Evolutionary conservation across 192 early-diverging fungal genomes (phyloP), one percentile per base, ranked within the genome.

Genomic region (Dimargaris verticillata): DNA sequence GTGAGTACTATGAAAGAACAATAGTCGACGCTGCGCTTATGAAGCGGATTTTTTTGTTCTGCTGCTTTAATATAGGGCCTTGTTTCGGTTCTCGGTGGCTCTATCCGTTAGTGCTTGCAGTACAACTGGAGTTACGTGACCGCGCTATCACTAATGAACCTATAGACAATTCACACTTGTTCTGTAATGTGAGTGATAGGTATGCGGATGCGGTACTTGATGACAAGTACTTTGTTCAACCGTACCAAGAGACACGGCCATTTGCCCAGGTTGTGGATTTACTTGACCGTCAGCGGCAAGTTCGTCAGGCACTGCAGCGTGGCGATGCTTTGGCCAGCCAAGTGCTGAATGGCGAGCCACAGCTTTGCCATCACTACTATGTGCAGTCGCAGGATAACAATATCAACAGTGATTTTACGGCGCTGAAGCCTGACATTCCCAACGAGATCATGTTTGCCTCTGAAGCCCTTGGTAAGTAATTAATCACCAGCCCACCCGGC

Each of bases 331-430:
- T 10, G 25, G 24, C 64, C 58, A 13, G 51, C n/a, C 12, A 5
- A 10, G 22, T 5, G 22, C 47, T 49, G 22, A 49, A 5, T 24
- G 22, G 10, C 10, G 18, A 18, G 5, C 22, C 47, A 5, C 22
- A 18, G 47, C 18, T 49, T 49, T 10, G 10, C 41, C 20, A 33
- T 28, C 55, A 50, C 42, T 51, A 47, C 54, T 78, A 80, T 62
- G 26, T 68, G n/a, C 74, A 80, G 60, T 61, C 63, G 4, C 78
- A 80, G 59, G 69, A 72, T 47, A 65, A 70, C 61, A 75, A 75
- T 53, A 14, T 78, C 60, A 42, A 53, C 42, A 52, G 43, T 25
- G 74, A 76, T 15, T 68, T 64, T 29, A 42, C 60, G 15, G 42
- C 28, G 9, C 61, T 72, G 0, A 33, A 28, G 1, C 52, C 3